phyloP scores from a whole-genome alignment of 2,329 filamentous ascomycete species.

The Apiospora koreana region DNA sequence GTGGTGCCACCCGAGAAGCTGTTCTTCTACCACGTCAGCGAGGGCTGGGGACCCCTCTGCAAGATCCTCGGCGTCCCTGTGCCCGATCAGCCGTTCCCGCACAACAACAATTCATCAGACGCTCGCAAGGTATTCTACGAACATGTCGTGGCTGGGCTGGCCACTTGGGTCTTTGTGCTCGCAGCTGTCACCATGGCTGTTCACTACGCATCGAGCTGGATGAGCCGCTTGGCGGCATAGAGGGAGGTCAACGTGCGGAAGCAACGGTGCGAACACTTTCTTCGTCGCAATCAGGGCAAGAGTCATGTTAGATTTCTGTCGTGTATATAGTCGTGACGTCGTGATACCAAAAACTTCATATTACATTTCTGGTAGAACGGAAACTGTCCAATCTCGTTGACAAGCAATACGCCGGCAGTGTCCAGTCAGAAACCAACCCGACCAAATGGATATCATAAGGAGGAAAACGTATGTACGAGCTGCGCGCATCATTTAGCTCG shows the following conservation, averaged over 20 bases:
- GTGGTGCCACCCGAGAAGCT: slow-evolving; percentile 35
- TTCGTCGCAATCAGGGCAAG: neutral
- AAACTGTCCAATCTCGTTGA: neutral
- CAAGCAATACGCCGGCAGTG: neutral
- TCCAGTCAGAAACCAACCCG: neutral
- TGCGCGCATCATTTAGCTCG: neutral
- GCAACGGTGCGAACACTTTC: neutral
- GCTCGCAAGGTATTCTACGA: slow-evolving; percentile 28
- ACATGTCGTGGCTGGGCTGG: slow-evolving; percentile 27
- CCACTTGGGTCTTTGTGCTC: slow-evolving; percentile 31
- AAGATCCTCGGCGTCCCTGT: slow-evolving; percentile 36
- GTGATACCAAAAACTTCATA: neutral
- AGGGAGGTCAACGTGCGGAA: neutral
- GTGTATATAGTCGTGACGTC: neutral
- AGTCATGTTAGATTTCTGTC: neutral
- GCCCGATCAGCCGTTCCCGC: slow-evolving; percentile 36
- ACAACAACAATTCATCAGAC: slow-evolving; percentile 35
- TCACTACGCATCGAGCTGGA: slow-evolving; percentile 11
- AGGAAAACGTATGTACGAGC: neutral
- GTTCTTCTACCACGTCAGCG: slow-evolving; percentile 37
- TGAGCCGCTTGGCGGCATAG: slow-evolving; percentile 1
- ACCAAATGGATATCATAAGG: neutral
- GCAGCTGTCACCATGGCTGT: slow-evolving; percentile 23
- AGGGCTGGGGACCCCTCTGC: slow-evolving; percentile 39
- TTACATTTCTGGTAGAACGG: neutral